Evolutionary conservation across 2,329 filamentous ascomycete species (phyloP).

Genomic region (Coleophoma crateriformis): DNA sequence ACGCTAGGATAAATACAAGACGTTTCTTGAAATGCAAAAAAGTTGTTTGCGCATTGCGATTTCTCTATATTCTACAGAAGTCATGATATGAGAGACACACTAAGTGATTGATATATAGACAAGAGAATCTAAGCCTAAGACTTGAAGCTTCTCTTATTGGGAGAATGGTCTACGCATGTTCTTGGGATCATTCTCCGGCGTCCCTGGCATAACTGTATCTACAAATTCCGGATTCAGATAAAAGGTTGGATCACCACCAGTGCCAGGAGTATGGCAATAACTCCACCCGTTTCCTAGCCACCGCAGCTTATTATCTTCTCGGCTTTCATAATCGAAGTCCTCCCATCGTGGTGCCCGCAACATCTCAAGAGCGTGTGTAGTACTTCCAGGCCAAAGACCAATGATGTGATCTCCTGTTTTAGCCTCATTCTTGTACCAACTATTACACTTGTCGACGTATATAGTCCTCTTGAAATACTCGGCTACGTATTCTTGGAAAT

Average conservation of each 20-base stretch:
- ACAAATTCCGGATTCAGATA: slow-evolving; percentile 34
- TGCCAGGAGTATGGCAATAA: slow-evolving; percentile 32
- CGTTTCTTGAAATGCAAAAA: no score
- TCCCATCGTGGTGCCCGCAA: slow-evolving; percentile 51
- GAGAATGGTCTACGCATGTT: slow-evolving; percentile 31
- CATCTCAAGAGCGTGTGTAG: slow-evolving; percentile 34
- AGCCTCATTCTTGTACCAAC: slow-evolving; percentile 24
- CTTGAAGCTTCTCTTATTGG: slow-evolving; percentile 18
- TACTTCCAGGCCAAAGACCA: slow-evolving; percentile 34
- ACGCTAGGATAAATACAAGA: no score
- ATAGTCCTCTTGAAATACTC: slow-evolving; percentile 48
- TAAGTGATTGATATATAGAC: no score
- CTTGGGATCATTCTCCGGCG: slow-evolving; percentile 31
- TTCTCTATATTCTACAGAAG: no score
- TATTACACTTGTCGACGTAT: slow-evolving; percentile 35
- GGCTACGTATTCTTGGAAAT: slow-evolving; percentile 43
- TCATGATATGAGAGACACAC: no score
- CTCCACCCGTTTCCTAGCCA: slow-evolving; percentile 39
- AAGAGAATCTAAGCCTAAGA: no score
- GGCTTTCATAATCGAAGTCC: slow-evolving; percentile 35
- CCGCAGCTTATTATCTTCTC: slow-evolving; percentile 29
- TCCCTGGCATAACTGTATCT: slow-evolving; percentile 28
- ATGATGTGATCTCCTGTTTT: slow-evolving; percentile 33
- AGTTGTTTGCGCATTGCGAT: no score
- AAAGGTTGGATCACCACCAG: slow-evolving; percentile 30